phyloP scores from a whole-genome alignment of 768 basidiomycete species.

The Rhodotorula taiwanensis region DNA sequence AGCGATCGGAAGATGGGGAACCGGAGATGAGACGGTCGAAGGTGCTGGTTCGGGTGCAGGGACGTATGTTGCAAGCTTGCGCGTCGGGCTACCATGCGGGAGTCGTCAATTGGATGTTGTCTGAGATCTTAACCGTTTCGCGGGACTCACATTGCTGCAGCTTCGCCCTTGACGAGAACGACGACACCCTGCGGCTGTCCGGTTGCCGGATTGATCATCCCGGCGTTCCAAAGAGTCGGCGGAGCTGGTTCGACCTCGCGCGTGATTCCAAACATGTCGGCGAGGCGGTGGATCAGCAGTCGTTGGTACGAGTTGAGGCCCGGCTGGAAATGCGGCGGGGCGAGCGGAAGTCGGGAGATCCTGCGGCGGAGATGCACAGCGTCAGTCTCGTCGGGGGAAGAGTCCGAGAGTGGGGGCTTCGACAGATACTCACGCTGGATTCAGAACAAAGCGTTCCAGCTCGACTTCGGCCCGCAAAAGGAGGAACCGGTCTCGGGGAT shows the following conservation, averaged over 20 bases:
- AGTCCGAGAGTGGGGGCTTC: too few species aligned
- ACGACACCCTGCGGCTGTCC: constrained; percentile 31
- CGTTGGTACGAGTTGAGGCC: constrained; percentile 40
- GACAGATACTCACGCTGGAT: constrained; percentile 19
- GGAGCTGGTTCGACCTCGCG: constrained; percentile 36
- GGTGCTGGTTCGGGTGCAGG: constrained; percentile 6
- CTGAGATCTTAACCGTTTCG: too few species aligned
- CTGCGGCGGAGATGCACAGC: not conserved
- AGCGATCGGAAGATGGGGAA: not conserved
- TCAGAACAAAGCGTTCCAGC: constrained; percentile 28
- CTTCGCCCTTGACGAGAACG: constrained; percentile 31
- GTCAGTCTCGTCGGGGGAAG: not conserved
- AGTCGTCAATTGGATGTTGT: too few species aligned
- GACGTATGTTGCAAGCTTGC: constrained; percentile 13
- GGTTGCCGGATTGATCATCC: constrained; percentile 18
- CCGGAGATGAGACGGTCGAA: not conserved
- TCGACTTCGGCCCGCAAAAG: constrained; percentile 33
- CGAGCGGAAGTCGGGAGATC: constrained; percentile 22
- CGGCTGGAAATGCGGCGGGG: constrained; percentile 31
- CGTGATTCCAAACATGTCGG: constrained; percentile 38
- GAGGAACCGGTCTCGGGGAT: constrained; percentile 25
- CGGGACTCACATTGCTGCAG: constrained; percentile 5
- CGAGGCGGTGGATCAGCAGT: constrained; percentile 38
- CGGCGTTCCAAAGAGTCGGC: constrained; percentile 9
- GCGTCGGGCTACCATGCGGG: not conserved